Evolutionary conservation across 1,284 basidiomycete species (phyloP).

Genomic region (Rhodotorula sp.): DNA sequence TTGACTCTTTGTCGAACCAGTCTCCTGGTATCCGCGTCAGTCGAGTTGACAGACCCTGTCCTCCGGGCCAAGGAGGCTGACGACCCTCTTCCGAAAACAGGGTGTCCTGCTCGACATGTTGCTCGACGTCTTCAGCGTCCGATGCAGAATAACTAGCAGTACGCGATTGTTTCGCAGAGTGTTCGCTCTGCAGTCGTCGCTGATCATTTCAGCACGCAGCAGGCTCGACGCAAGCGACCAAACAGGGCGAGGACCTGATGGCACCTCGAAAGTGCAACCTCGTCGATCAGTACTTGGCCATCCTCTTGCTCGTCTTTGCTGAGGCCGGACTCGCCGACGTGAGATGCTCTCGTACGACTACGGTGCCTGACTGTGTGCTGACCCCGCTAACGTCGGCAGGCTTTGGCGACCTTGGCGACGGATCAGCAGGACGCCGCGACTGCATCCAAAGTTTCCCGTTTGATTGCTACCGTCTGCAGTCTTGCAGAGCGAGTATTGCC

Average conservation of each 20-base stretch:
- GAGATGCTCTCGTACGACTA: slow-evolving; percentile 39
- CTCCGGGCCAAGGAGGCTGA: background rate
- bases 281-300: slow-evolving; percentile 87
- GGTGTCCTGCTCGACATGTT: slow-evolving; percentile 91
- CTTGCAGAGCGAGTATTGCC: slow-evolving; percentile 88
- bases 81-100: slow-evolving; percentile 52
- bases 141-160: no score
- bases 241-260: background rate
- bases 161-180: no score
- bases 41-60: no score
- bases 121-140: slow-evolving; percentile 85
- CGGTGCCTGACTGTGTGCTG: background rate
- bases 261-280: slow-evolving; percentile 57
- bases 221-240: background rate
- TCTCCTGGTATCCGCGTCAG: slow-evolving; percentile 76
- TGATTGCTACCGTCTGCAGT: slow-evolving; percentile 89
- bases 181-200: no score
- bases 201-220: background rate
- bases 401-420: slow-evolving; percentile 70
- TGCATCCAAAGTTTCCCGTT: slow-evolving; percentile 80
- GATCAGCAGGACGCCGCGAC: slow-evolving; percentile 67
- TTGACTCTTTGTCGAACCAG: slow-evolving; percentile 84
- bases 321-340: slow-evolving; percentile 87
- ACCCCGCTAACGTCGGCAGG: slow-evolving; percentile 55
- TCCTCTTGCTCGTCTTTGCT: slow-evolving; percentile 82